Conservation (phyloP, 495 filamentous ascomycete species). For the Aspergillus sclerotiicarbonarius region DNA sequence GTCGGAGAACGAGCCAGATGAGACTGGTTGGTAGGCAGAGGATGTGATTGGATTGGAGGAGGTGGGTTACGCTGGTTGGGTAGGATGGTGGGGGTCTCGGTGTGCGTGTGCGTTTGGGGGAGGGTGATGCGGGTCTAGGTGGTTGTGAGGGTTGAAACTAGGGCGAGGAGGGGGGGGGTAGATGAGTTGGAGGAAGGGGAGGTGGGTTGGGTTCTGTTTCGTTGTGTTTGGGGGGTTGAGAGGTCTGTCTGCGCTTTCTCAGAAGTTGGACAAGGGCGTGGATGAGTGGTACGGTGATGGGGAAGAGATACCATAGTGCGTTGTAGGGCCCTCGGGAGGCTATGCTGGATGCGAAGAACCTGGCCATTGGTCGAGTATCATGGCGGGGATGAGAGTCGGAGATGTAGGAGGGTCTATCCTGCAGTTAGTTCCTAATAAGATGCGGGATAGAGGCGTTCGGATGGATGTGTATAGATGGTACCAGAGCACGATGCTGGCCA, state of each 20-base stretch:
- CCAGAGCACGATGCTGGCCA: no score
- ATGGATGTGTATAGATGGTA: no score
- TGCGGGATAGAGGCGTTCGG: no score
- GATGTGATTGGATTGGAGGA: constrained; percentile 22
- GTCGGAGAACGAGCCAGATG: constrained; percentile 14
- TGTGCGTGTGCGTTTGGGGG: constrained; percentile 1
- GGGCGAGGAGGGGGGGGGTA: background rate
- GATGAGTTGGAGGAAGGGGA: constrained; percentile 3
- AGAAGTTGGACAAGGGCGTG: constrained; percentile 9
- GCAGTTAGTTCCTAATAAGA: no score
- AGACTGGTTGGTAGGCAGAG: constrained; percentile 13
- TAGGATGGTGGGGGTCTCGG: constrained; percentile 8
- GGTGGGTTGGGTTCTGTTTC: background rate
- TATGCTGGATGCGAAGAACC: background rate
- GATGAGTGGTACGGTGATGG: background rate
- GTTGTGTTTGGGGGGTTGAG: background rate
- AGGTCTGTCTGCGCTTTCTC: background rate
- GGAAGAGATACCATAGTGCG: background rate
- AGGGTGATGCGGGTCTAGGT: constrained; percentile 1
- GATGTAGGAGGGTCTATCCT: no score
- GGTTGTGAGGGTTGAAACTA: constrained; percentile 6
- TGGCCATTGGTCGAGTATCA: background rate
- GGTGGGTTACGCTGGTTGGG: constrained; percentile 4
- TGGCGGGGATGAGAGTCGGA: background rate
- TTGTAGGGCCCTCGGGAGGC: background rate